Conservation (phyloP, 768 basidiomycete species). For the Favolaschia claudopus region DNA sequence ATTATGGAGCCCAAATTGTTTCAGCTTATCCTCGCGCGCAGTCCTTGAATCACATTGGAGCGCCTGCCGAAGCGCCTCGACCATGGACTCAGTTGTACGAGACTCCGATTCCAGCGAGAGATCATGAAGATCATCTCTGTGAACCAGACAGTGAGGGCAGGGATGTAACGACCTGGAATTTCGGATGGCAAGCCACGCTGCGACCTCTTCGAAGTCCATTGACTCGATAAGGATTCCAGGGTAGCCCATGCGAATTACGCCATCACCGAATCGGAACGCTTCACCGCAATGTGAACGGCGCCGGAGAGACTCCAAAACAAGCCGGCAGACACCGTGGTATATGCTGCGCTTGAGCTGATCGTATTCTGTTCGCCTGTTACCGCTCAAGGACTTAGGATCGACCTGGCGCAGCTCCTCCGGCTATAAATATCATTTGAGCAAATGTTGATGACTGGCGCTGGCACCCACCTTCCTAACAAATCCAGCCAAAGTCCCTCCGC, state of each 20-base stretch:
- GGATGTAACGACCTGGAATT: constrained; percentile 3
- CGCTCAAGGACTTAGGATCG: background rate
- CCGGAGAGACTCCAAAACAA: background rate
- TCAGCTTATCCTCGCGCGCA: background rate
- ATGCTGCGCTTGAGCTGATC: constrained; percentile 6
- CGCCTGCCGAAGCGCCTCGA: background rate
- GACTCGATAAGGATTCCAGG: constrained; percentile 20
- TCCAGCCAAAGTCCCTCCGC: constrained; percentile 20
- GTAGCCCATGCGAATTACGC: background rate
- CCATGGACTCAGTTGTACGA: constrained; percentile 6
- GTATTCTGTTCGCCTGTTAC: background rate
- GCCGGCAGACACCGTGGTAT: background rate
- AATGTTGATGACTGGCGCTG: background rate
- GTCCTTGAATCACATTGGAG: background rate
- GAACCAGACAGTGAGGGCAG: constrained; percentile 15
- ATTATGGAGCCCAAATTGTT: constrained; percentile 3
- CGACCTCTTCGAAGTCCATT: constrained; percentile 19
- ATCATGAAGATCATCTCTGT: background rate
- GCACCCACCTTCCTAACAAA: constrained; percentile 21
- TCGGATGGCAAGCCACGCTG: constrained; percentile 10
- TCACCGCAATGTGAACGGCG: constrained; percentile 10
- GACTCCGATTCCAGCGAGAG: background rate
- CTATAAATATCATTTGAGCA: background rate
- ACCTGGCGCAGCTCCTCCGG: background rate
- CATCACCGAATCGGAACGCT: constrained; percentile 10